Percentiles rank a stretch among this genome's conserved stretches.
Conservation (phyloP, 176 grass and related monocot genomes). For the Luzula sylvatica region DNA sequence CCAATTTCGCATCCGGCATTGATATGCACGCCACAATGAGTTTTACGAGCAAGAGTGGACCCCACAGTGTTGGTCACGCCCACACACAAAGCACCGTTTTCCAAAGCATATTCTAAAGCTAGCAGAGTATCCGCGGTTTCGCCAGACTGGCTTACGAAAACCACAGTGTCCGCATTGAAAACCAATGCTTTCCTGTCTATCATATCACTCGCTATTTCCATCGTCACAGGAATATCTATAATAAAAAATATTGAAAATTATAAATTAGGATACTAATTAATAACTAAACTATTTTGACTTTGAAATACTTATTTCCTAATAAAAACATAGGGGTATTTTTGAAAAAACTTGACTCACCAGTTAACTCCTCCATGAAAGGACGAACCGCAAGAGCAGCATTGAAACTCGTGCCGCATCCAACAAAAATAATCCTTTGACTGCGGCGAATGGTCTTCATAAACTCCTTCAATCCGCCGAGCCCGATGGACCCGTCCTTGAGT, state of each 20-base stretch:
- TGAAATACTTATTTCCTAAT: too few species aligned
- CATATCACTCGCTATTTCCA: constrained; percentile 86
- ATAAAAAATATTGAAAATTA: too few species aligned
- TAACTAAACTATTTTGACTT: too few species aligned
- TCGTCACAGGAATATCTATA: constrained; percentile 74
- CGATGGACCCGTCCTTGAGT: constrained; percentile 55
- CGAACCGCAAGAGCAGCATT: constrained; percentile 78
- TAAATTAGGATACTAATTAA: too few species aligned
- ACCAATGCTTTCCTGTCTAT: constrained; percentile 77
- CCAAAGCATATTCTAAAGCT: constrained; percentile 84
- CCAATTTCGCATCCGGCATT: constrained; percentile 96
- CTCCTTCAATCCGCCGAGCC: constrained; percentile 86
- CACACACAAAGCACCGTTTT: constrained; percentile 77
- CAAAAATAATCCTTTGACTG: constrained; percentile 72
- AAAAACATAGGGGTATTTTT: too few species aligned
- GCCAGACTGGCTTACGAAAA: constrained; percentile 97
- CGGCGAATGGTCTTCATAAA: constrained; percentile 71
- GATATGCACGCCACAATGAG: constrained; percentile 85
- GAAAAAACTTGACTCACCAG: constrained; percentile 32
- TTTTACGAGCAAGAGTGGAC: constrained; percentile 77
- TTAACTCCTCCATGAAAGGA: constrained; percentile 81
- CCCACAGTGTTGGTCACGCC: constrained; percentile 92
- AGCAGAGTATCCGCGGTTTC: constrained; percentile 94
- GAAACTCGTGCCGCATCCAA: constrained; percentile 95
- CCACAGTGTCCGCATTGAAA: constrained; percentile 64